Base-by-base conservation (phyloP, 2,329 filamentous ascomycete species). In the Neonectria neomacrospora region DNA sequence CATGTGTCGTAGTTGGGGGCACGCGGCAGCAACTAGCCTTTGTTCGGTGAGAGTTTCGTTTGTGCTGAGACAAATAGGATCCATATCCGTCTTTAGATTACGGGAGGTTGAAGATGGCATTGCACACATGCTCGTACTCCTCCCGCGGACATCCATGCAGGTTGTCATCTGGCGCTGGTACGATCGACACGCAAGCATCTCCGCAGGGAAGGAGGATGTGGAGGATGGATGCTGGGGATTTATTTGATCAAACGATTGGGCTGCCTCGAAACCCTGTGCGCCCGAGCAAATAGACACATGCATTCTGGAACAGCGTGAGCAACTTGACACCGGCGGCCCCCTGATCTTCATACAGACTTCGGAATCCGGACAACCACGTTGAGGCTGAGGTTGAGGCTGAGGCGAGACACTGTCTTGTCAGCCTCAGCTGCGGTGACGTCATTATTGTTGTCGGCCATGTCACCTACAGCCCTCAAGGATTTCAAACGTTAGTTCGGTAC, bases 181-280 rank as follows among this genome's bases (percentile, higher is more conserved):
- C 30, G 23, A 60, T 62, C 42, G 51, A 57, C 65, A 64, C 67
- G 65, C 68, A 63, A 69, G 65, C 63, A 61, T 62, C 28, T 52
- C 37, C 56, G 3, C 41, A 4, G 20, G 6, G 54, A 44, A 58
- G n/a, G 30, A 58, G 18, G 41, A 68, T 58, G 30, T 47, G 28
- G 58, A 60, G 50, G 56, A 55, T 57, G 23, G 37, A 32, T n/a
- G n/a, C n/a, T n/a, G n/a, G n/a, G n/a, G n/a, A n/a, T n/a, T n/a
- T n/a, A n/a, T 53, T 32, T 11, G 23, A 42, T 44, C 41, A 42
- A 20, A 45, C 58, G 30, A 68, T 62, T 65, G 57, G 63, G 22
- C 26, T 20, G 20, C 1, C 11, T 20, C 6, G 10, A 22, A 32
- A 30, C 16, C 14, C 7, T 50, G 45, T 10, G 26, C 45, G 23